Evolutionary conservation across 192 early-diverging fungal species (phyloP).

Genomic region (Nowakowskiella sp.): DNA sequence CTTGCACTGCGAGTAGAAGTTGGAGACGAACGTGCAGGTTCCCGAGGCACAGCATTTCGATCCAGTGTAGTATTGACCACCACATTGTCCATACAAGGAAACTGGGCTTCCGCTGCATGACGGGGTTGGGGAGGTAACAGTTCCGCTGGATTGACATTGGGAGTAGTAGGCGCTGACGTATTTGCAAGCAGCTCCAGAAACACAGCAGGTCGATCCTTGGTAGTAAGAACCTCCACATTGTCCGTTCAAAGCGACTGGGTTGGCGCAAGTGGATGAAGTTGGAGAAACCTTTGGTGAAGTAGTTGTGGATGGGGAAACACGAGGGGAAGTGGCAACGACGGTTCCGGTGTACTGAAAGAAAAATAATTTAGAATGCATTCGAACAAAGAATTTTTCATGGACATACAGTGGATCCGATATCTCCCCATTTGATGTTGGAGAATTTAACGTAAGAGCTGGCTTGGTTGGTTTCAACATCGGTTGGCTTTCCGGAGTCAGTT

Average conservation of each 20-base stretch:
- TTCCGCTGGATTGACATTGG: background rate
- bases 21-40: no score
- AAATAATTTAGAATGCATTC: background rate
- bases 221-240: constrained; percentile 24
- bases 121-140: no score
- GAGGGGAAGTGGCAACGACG: background rate
- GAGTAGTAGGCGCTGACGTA: constrained; percentile 1
- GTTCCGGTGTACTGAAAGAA: background rate
- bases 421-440: constrained; percentile 27
- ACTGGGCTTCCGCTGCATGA: no score
- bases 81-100: no score
- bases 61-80: no score
- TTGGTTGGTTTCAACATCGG: background rate
- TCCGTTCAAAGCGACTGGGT: constrained; percentile 20
- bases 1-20: no score
- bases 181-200: constrained; percentile 20
- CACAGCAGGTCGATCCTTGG: constrained; percentile 30
- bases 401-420: constrained; percentile 23
- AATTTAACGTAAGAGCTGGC: constrained; percentile 16
- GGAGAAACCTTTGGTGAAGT: background rate
- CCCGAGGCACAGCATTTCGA: no score
- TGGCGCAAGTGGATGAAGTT: background rate
- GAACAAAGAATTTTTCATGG: background rate
- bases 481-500: constrained; percentile 11
- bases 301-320: background rate